phyloP scores from a whole-genome alignment of 148 eudicot species.

The Rhododendron williamsianum region DNA sequence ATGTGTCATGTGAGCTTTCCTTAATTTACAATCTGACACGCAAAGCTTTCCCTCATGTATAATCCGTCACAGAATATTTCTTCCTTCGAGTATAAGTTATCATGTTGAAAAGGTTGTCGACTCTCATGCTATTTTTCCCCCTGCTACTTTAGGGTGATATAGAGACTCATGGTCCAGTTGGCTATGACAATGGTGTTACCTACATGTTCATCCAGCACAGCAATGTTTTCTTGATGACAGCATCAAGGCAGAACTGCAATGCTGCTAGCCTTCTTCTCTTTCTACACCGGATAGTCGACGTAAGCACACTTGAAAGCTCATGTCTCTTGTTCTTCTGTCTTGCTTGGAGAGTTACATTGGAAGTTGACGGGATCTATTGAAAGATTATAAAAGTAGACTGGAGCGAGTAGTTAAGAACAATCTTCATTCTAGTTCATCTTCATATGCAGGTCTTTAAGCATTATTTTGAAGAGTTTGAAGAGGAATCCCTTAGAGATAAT shows the following conservation, averaged over 20 bases:
- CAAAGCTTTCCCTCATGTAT: not conserved
- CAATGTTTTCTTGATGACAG: conserved; percentile 59
- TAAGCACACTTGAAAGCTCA: conserved; percentile 17
- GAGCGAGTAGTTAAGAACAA: not conserved
- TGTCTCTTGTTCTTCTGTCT: not conserved
- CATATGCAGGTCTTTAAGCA: conserved; percentile 59
- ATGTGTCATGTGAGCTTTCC: not conserved
- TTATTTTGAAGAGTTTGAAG: conserved; percentile 65
- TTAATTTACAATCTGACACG: not conserved
- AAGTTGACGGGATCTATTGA: not conserved
- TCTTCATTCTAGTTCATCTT: not conserved
- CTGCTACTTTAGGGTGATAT: conserved; percentile 31
- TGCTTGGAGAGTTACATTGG: not conserved
- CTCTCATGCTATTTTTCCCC: not conserved
- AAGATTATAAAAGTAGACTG: not conserved
- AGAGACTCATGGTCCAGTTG: conserved; percentile 53
- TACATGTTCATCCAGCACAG: conserved; percentile 76
- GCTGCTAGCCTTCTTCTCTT: conserved; percentile 75
- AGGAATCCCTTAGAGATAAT: conserved; percentile 73
- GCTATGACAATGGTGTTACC: conserved; percentile 61
- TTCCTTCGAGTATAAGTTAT: not conserved
- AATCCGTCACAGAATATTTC: not conserved
- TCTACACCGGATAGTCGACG: conserved; percentile 57
- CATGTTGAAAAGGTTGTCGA: not conserved
- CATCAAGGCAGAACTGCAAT: conserved; percentile 70